These are phyloP conservation scores for Curvularia verruculosa DNA, from an alignment of 2,329 filamentous ascomycete species.

Conservation along the genomic window DNA sequence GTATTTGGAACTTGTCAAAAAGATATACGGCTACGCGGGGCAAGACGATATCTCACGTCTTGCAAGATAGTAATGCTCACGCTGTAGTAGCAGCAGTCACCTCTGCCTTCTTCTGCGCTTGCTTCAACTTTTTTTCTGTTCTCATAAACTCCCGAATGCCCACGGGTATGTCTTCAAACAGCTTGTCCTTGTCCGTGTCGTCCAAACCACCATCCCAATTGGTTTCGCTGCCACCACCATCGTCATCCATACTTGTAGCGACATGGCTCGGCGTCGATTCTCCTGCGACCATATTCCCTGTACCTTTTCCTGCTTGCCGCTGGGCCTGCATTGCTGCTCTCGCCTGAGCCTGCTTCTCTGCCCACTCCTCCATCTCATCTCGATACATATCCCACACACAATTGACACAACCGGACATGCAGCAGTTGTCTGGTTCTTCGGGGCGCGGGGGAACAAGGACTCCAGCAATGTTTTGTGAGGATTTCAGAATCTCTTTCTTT, in stretches of 20 bases:
- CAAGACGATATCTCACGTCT: neutral
- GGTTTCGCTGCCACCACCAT: conserved; percentile 75
- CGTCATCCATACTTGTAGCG: conserved; percentile 74
- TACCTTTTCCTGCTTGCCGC: conserved; percentile 35
- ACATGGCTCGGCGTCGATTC: conserved; percentile 55
- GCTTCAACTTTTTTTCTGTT: conserved; percentile 87
- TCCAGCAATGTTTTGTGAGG: conserved; percentile 73
- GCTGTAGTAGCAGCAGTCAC: conserved; percentile 54
- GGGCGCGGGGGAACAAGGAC: conserved; percentile 83
- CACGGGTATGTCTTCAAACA: conserved; percentile 83
- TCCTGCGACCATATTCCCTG: conserved; percentile 45
- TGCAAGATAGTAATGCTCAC: conserved; percentile 1
- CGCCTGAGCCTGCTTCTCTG: conserved; percentile 67
- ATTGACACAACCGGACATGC: conserved; percentile 97
- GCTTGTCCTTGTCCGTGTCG: conserved; percentile 60
- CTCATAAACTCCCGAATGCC: conserved; percentile 98
- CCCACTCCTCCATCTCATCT: conserved; percentile 93
- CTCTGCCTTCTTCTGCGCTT: conserved; percentile 68
- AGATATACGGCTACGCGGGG: neutral
- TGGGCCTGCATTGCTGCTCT: conserved; percentile 57
- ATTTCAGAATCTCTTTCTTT: conserved; percentile 63
- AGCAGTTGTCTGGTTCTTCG: conserved; percentile 94
- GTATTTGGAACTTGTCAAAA: conserved; percentile 17
- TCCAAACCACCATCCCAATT: conserved; percentile 60
- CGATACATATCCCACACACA: conserved; percentile 94